Base-by-base conservation (phyloP, 108 stramenopile species). In the Cyclostephanos tholiformis region DNA sequence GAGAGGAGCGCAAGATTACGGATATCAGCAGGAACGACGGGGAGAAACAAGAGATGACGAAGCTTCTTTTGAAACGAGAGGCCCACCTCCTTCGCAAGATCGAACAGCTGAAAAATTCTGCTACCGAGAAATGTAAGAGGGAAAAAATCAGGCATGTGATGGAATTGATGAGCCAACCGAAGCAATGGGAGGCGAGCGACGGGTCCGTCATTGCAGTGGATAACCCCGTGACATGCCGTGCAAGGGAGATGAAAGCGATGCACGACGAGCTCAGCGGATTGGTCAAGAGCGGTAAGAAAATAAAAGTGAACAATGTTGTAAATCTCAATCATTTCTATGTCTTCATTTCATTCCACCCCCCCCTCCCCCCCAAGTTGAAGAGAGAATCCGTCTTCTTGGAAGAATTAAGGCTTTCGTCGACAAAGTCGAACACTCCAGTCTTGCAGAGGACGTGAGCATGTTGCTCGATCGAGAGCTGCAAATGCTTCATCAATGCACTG, bases 401-500 rank as follows among this genome's bases (percentile, higher is more conserved):
- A 51, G 63, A 29, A 60, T 60, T 17, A 78, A 72, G 59, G 30
- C 50, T 19, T 52, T 78, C 2, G 65, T 78, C 38, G 65, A 72
- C 44, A 53, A 22, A 38, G 41, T 64, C 13, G 59, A 78, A 27
- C 50, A 61, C 29, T 38, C 23, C 46, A 11, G 50, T 12, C 65
- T 78, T 8, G 59, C 71, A 35, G 72, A 78, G 52, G 77, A 78
- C 32, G 58, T 78, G 6, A 25, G 58, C 38, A 49, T 49, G 7
- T 53, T 78, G 26, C 48, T 78, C n/a, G 57, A 72, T 36, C 57
- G 77, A 52, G 77, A 78, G 60, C n/a, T 71, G 36, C 70, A 78
- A 58, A 71, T 78, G 65, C 57, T 78, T n/a, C 23, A 53, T 0
- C 72, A n/a, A 19, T 35, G 65, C 6, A 78, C 77, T 22, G 77